Evolutionary conservation across 352 stramenopile genomes (phyloP).

Genomic region (Albugo laibachii): DNA sequence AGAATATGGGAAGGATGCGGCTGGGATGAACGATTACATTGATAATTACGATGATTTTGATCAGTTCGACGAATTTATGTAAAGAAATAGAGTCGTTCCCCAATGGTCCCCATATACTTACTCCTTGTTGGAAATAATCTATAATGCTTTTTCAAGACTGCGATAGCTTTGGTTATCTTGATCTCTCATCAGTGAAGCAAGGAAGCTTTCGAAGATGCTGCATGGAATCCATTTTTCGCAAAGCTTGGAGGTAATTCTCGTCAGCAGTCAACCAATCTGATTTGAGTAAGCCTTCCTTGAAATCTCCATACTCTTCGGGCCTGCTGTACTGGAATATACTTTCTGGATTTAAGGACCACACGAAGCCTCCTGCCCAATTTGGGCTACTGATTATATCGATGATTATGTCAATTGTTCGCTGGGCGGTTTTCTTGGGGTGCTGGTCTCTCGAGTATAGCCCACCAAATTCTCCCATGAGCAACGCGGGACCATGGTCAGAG

Average conservation of each 20-base stretch:
- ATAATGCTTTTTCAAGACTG: no score
- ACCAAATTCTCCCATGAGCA: constrained; percentile 48
- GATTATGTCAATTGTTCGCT: constrained; percentile 31
- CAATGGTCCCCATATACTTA: no score
- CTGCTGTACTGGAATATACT: constrained; percentile 45
- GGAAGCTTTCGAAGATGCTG: constrained; percentile 23
- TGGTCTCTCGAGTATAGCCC: constrained; percentile 32
- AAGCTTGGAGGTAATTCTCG: constrained; percentile 16
- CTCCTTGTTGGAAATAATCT: no score
- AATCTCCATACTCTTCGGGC: constrained; percentile 15
- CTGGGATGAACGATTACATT: no score
- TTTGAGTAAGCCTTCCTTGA: constrained; percentile 25
- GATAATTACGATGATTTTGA: no score
- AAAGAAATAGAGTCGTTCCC: no score
- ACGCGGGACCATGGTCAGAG: constrained; percentile 17
- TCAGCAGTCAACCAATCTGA: constrained; percentile 43
- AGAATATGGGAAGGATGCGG: constrained; percentile 8
- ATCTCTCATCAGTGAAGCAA: constrained; percentile 14
- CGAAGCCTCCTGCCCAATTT: constrained; percentile 34
- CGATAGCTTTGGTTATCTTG: no score
- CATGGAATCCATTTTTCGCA: constrained; percentile 28
- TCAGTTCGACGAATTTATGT: no score
- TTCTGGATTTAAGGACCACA: constrained; percentile 58
- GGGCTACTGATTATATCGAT: constrained; percentile 31
- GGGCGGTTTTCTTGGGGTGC: constrained; percentile 33